These are phyloP conservation scores for Solanum rostratum DNA, from an alignment of 257 asterid genomes.

Conservation along the genomic window DNA sequence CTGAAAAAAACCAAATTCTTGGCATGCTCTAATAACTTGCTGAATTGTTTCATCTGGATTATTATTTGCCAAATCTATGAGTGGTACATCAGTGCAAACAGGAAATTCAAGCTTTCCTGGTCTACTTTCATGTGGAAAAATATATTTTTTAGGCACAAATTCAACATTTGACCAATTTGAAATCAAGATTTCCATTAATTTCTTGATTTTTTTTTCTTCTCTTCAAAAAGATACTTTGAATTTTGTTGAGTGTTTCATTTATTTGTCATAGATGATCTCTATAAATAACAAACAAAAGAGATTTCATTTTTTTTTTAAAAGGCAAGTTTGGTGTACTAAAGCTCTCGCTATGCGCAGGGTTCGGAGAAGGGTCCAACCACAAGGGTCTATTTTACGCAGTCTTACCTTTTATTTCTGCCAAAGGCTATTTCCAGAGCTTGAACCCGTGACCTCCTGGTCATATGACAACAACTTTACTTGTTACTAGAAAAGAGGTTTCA, in stretches of 20 bases:
- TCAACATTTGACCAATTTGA: not conserved
- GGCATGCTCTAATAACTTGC: constrained; percentile 32
- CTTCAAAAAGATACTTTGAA: not conserved
- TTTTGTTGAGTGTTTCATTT: not conserved
- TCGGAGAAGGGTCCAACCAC: no score
- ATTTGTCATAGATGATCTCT: not conserved
- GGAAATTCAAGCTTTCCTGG: constrained; percentile 6
- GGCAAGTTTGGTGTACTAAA: no score
- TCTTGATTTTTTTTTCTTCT: not conserved
- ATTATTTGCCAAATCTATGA: constrained; percentile 9
- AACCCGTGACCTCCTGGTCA: no score
- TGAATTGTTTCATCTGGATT: constrained; percentile 5
- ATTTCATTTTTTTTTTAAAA: not conserved
- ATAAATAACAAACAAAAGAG: not conserved
- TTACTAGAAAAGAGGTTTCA: not conserved
- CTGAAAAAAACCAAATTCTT: constrained; percentile 44
- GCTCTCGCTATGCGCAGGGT: no score
- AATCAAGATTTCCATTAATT: not conserved
- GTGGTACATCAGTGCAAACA: not conserved
- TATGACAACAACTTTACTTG: no score
- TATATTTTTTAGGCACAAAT: constrained; percentile 9
- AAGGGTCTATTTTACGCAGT: no score
- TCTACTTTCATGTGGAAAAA: constrained; percentile 10
- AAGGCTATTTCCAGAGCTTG: no score
- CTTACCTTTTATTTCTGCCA: no score